Evolutionary conservation across 140 eudicot species (phyloP), one percentile per base, ranked within the genome.

Genomic region (Senecio squalidus): DNA sequence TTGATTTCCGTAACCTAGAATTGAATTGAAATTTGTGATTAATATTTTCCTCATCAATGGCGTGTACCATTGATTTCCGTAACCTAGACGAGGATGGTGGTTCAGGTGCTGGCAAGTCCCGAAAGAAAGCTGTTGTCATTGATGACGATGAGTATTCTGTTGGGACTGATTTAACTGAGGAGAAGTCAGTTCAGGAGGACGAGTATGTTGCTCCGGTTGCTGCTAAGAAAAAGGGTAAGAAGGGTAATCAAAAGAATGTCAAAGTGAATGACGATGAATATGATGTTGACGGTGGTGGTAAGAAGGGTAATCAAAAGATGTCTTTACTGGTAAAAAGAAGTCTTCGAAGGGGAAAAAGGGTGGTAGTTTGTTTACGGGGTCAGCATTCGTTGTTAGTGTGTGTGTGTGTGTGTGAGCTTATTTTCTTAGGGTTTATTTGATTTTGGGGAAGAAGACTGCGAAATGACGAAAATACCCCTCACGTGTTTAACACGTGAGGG

Each of bases 111-210:
- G 58, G 58, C 15, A 52, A 52, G 58, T 52, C 58, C 1, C 83
- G 58, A 71, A 88, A 83, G 84, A 84, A 84, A 79, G 74, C 61
- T 23, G 71, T 67, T 54, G 71, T 65, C 11, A 75, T 81, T 67
- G 81, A 76, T 48, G 96, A 88, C 46, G 87, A 84, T 72, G 96
- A 84, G 62, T 88, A 88, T 39, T 66, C 82, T n/a, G 20, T 84
- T 45, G 96, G 84, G 26, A 84, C 76, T 0, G 94, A 83, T 34
- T 9, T 74, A 16, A 76, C 87, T 0, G 96, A 79, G 71, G 94
- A 76, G 26, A 44, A 69, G 3, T 53, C 44, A 17, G 77, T 69
- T 55, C 80, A 73, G 58, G 88, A 72, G 21, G 94, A 84, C 48
- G 70, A 70, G 33, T 55, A 43, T 43, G 83, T 48, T 40, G 85